Evolutionary conservation across 192 early-diverging fungal species (phyloP).

Genomic region (Podila clonocystis): DNA sequence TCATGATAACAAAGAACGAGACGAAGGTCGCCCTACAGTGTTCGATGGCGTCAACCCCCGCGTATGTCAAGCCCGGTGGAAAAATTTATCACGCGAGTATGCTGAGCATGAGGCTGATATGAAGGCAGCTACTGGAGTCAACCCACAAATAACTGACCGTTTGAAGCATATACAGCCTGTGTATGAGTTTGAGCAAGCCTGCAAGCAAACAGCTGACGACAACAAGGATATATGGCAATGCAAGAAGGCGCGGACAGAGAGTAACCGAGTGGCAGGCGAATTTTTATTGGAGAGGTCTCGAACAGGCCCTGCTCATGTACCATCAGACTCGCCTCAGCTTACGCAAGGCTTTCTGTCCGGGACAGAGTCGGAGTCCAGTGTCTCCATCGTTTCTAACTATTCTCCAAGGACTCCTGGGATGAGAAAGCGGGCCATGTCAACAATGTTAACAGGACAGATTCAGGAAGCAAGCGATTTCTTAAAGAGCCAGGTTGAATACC

Average conservation of each 20-base stretch:
- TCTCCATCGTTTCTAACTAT: neutral
- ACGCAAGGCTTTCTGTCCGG: too few species aligned
- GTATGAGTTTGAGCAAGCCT: neutral
- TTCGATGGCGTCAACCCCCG: too few species aligned
- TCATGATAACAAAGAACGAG: too few species aligned
- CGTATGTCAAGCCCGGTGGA: neutral
- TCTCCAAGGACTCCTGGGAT: too few species aligned
- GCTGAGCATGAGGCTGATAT: neutral
- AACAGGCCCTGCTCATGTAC: neutral
- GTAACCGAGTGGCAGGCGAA: neutral
- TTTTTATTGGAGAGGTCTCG: neutral
- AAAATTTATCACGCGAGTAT: neutral
- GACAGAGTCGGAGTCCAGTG: too few species aligned
- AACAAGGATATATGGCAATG: neutral
- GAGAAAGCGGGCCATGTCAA: too few species aligned
- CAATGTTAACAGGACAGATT: too few species aligned
- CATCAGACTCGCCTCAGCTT: neutral
- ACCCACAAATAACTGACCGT: neutral
- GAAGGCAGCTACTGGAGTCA: neutral
- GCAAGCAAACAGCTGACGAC: neutral
- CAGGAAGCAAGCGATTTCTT: too few species aligned
- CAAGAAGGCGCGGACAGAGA: conserved; percentile 3
- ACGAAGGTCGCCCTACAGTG: too few species aligned
- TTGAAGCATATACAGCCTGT: neutral
- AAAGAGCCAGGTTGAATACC: too few species aligned